Conservation (phyloP, 2,329 filamentous ascomycete species). For the Nemania diffusa region DNA sequence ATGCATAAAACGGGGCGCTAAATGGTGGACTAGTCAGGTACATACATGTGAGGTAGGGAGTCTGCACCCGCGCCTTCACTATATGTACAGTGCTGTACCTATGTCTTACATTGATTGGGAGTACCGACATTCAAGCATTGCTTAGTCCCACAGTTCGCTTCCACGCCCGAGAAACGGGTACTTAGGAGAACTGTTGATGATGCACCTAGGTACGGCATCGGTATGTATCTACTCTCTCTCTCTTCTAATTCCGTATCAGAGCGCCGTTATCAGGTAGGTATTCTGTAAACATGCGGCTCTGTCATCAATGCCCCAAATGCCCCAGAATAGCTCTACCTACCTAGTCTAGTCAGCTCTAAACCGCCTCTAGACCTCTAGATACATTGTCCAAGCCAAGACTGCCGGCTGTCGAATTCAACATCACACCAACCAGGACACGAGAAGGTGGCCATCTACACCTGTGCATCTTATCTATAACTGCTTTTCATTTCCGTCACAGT, state of each 20-base stretch:
- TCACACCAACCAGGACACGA: neutral
- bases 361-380: neutral
- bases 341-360: neutral
- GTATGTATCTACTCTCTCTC: neutral
- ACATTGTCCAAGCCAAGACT: too few species aligned
- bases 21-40: neutral
- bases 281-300: neutral
- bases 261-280: too few species aligned
- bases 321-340: too few species aligned
- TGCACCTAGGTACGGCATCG: too few species aligned
- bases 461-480: conserved; percentile 10
- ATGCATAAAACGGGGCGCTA: conserved; percentile 40
- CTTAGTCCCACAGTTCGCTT: neutral
- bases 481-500: conserved; percentile 50
- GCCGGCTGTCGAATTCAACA: neutral
- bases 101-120: too few species aligned
- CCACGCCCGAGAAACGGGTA: neutral
- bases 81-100: neutral
- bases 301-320: neutral
- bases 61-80: neutral
- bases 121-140: too few species aligned
- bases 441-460: conserved; percentile 14
- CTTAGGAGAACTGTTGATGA: neutral
- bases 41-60: neutral
- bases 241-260: neutral